Percentiles rank a stretch among this genome's conserved stretches.
Evolutionary conservation across 106 monocot genomes (phyloP).

Genomic region (Chionographis japonica): DNA sequence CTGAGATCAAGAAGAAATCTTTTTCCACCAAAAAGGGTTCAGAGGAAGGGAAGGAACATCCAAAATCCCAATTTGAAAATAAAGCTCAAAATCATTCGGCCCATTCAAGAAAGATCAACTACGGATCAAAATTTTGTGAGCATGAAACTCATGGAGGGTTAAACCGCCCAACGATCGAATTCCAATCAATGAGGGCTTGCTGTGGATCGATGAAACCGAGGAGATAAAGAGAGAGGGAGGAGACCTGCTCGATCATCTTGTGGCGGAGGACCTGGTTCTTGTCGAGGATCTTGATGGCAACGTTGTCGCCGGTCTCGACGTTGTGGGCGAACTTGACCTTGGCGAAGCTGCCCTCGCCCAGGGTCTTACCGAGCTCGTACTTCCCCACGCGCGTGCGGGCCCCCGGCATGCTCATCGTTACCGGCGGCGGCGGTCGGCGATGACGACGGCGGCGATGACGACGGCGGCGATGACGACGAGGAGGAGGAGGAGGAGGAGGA

Average conservation of each 20-base stretch:
- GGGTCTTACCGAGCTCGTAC: conserved; percentile 77
- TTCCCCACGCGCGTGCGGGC: conserved; percentile 52
- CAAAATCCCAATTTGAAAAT: too few species aligned
- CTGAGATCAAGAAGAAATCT: too few species aligned
- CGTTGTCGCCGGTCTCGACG: conserved; percentile 31
- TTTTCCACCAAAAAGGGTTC: too few species aligned
- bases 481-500: too few species aligned
- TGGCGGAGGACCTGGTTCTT: conserved; percentile 71
- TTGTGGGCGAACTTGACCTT: conserved; percentile 87
- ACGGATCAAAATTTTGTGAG: too few species aligned
- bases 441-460: neutral
- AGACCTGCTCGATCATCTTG: conserved; percentile 85
- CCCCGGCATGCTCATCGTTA: neutral
- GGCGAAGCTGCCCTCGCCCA: conserved; percentile 83
- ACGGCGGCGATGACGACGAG: neutral
- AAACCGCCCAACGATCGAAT: too few species aligned
- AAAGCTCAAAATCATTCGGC: too few species aligned
- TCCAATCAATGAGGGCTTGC: too few species aligned
- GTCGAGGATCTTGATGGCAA: conserved; percentile 75
- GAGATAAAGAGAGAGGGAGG: neutral
- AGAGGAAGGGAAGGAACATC: too few species aligned
- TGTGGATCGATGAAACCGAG: too few species aligned
- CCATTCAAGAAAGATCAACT: too few species aligned
- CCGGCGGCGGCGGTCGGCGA: neutral
- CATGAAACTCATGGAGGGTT: too few species aligned